A percentile compares a stretch with the other conserved stretches of the same genome.
These are phyloP conservation scores for Parietichytrium sp. DNA, from an alignment of 108 stramenopile genomes.

Conservation along the genomic window DNA sequence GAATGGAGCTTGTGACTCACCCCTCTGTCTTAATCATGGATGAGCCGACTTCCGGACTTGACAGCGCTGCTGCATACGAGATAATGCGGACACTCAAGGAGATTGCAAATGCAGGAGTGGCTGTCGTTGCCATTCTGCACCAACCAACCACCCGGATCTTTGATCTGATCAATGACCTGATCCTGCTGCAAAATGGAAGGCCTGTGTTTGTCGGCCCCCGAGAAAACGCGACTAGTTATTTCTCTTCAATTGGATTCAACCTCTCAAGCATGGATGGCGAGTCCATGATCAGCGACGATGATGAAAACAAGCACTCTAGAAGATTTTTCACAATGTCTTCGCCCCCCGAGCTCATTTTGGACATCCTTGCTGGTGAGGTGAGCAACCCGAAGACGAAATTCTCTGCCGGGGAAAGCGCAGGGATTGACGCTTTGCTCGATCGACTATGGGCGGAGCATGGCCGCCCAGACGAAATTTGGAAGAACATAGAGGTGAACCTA, in stretches of 20 bases:
- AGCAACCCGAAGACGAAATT: background rate
- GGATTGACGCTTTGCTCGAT: background rate
- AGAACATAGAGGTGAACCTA: constrained; percentile 8
- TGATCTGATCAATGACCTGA: constrained; percentile 71
- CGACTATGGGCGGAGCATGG: background rate
- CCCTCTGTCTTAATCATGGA: constrained; percentile 48
- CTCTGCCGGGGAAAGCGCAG: background rate
- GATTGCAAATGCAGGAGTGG: constrained; percentile 63
- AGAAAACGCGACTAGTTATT: background rate
- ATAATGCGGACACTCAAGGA: constrained; percentile 70
- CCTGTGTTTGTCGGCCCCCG: background rate
- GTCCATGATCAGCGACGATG: background rate
- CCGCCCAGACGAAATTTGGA: background rate
- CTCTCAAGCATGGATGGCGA: background rate
- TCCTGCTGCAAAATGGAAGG: constrained; percentile 52
- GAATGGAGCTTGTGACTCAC: constrained; percentile 45
- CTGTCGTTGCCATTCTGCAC: constrained; percentile 81
- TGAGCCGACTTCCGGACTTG: constrained; percentile 71
- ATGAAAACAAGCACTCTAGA: too few species aligned
- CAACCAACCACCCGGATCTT: constrained; percentile 82
- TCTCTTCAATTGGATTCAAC: background rate
- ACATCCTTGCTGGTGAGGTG: background rate
- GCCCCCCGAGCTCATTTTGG: background rate
- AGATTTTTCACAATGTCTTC: too few species aligned
- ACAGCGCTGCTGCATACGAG: constrained; percentile 70